Evolutionary conservation across 345 rosid genomes (phyloP), one percentile per base, ranked within the genome.

Genomic region (Eutrema japonicum): DNA sequence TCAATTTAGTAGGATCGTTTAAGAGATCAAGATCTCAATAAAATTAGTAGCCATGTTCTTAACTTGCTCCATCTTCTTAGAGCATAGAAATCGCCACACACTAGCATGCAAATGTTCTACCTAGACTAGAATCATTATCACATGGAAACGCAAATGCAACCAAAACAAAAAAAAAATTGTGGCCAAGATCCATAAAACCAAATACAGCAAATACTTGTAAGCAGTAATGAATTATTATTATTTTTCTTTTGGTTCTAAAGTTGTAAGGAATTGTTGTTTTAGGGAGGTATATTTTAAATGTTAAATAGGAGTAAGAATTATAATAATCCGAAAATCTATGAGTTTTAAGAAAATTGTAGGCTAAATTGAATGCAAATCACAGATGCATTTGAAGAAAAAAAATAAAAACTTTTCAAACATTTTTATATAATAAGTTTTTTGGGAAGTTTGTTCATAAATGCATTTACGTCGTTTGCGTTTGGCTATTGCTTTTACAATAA

Each of bases 21-120:
- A 56, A 37, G 58, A 64, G 64, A 36, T 64, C 49, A 46, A 48
- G 71, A 48, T 65, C 59, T 29, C 59, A 6, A 29, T 10, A 13
- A 65, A 12, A 73, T 33, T 35, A 26, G 48, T 43, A 53, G 48
- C 26, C 71, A 64, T 72, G 56, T 72, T 73, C 65, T 40, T 64
- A 45, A 26, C 48, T 45, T 45, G 13, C 38, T 72, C 43, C 55
- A 63, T 33, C 62, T 35, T 50, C 11, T 6, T 30, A 60, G 18
- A 59, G 41, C 47, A 26, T 68, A 68, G 4, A 13, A 2, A 32
- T 14, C 8, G 40, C 14, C 63, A 47, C 63, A 41, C 8, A 33
- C 54, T 55, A 55, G 8, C 35, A 68, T 55, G 18, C 0, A 56
- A 35, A 26, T 35, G 11, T 69, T 35, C 7, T 35, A 35, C n/a